Evolutionary conservation across 2,329 filamentous ascomycete species (phyloP).

Genomic region (Cyclaneusma minus): DNA sequence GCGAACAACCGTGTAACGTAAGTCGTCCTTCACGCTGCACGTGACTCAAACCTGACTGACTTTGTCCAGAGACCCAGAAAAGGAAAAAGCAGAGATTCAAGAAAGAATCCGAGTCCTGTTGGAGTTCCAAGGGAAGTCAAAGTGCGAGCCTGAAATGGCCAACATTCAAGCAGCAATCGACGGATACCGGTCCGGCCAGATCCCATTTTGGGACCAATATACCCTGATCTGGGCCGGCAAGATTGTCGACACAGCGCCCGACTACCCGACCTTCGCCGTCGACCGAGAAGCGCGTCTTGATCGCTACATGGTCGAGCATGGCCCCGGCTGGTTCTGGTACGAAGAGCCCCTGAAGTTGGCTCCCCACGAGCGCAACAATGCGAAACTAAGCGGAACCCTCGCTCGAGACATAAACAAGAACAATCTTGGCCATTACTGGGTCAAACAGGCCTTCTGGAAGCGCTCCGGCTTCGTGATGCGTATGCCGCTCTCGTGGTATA

Average conservation of each 20-base stretch:
- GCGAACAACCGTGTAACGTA: conserved; percentile 19
- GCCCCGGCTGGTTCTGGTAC: conserved; percentile 29
- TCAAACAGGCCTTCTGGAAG: conserved; percentile 11
- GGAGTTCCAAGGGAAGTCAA: conserved; percentile 16
- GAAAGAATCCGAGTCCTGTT: conserved; percentile 19
- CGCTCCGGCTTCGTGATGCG: conserved; percentile 7
- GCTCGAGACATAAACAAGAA: conserved; percentile 1
- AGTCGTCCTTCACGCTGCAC: neutral
- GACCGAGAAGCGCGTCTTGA: conserved; percentile 24
- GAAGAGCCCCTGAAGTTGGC: conserved; percentile 23
- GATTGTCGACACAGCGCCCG: conserved; percentile 24
- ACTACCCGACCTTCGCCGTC: conserved; percentile 22
- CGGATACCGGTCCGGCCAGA: conserved; percentile 24
- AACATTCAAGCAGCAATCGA: conserved; percentile 27
- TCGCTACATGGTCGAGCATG: conserved; percentile 20
- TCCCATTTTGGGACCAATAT: conserved; percentile 23
- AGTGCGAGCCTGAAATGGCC: conserved; percentile 20
- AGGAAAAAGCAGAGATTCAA: conserved; percentile 16
- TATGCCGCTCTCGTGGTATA: conserved; percentile 2
- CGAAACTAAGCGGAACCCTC: conserved; percentile 1
- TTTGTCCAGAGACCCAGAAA: conserved; percentile 5
- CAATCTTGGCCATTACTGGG: conserved; percentile 5
- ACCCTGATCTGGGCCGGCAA: conserved; percentile 27
- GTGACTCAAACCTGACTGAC: conserved; percentile 5
- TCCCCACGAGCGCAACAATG: conserved; percentile 4